A percentile compares a stretch with the other conserved stretches of the same genome.
Conservation (phyloP, 306 rosid genomes). For the Hippophae tibetana region DNA sequence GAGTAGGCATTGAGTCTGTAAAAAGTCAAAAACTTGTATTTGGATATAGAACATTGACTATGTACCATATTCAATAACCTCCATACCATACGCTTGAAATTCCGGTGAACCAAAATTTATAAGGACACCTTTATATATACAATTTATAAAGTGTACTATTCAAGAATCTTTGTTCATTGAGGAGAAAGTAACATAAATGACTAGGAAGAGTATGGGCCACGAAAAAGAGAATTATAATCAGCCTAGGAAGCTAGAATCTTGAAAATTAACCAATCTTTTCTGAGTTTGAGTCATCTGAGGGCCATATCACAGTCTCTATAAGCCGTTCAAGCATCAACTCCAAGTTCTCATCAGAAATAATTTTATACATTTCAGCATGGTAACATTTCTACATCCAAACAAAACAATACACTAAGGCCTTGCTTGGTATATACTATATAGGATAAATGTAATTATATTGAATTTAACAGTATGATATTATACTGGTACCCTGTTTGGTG, state of each 20-base stretch:
- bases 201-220: slow-evolving; percentile 11
- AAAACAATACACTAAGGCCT: background rate
- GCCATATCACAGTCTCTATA: slow-evolving; percentile 92
- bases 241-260: background rate
- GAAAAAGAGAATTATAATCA: slow-evolving; percentile 1
- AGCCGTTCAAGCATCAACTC: slow-evolving; percentile 92
- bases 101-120: background rate
- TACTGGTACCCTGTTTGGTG: too few species aligned
- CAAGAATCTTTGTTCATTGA: slow-evolving; percentile 10
- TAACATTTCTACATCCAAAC: slow-evolving; percentile 65
- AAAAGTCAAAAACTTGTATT: too few species aligned
- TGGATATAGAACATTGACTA: too few species aligned
- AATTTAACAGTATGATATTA: too few species aligned
- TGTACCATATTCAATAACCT: too few species aligned
- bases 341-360: slow-evolving; percentile 74
- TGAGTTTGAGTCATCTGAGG: slow-evolving; percentile 87
- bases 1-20: too few species aligned
- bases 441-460: too few species aligned
- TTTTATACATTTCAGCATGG: slow-evolving; percentile 83
- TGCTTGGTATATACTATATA: too few species aligned
- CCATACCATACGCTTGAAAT: too few species aligned
- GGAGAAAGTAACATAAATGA: slow-evolving; percentile 25
- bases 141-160: slow-evolving; percentile 18
- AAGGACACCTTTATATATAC: slow-evolving; percentile 14
- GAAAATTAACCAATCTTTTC: slow-evolving; percentile 59